Conservation (phyloP, 2,329 filamentous ascomycete genomes). For the Colletotrichum navitas region DNA sequence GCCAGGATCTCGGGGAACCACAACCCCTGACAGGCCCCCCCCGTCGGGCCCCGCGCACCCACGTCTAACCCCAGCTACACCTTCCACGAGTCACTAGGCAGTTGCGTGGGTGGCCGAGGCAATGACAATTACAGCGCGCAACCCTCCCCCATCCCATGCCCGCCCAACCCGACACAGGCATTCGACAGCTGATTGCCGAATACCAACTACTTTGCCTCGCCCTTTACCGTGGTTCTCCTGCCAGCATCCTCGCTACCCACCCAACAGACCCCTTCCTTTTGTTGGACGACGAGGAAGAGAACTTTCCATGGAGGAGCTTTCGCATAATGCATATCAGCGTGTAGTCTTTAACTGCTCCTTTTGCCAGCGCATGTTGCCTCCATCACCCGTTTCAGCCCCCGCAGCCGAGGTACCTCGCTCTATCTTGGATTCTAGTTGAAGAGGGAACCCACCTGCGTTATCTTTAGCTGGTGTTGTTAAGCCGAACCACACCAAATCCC, state of each 20-base stretch:
- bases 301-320: conserved; percentile 36
- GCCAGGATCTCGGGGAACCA: conserved; percentile 39
- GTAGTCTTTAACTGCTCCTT: conserved; percentile 22
- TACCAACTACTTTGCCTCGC: conserved; percentile 15
- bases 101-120: conserved; percentile 34
- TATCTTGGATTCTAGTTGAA: conserved; percentile 17
- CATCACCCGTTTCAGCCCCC: conserved; percentile 18
- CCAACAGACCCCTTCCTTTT: conserved; percentile 8
- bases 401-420: conserved; percentile 22
- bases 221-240: conserved; percentile 16
- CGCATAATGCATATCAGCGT: conserved; percentile 39
- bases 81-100: conserved; percentile 1
- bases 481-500: conserved; percentile 30
- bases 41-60: conserved; percentile 33
- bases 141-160: background rate
- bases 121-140: conserved; percentile 33
- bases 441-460: conserved; percentile 31
- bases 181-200: conserved; percentile 36
- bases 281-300: conserved; percentile 27
- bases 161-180: background rate
- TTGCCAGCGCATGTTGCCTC: conserved; percentile 26
- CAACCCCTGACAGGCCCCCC: conserved; percentile 40
- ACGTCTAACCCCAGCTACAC: conserved; percentile 16
- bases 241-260: conserved; percentile 21
- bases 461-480: conserved; percentile 29